These are phyloP conservation scores for Flaveria linearis DNA, from an alignment of 129 eudicot species.

Conservation along the genomic window DNA sequence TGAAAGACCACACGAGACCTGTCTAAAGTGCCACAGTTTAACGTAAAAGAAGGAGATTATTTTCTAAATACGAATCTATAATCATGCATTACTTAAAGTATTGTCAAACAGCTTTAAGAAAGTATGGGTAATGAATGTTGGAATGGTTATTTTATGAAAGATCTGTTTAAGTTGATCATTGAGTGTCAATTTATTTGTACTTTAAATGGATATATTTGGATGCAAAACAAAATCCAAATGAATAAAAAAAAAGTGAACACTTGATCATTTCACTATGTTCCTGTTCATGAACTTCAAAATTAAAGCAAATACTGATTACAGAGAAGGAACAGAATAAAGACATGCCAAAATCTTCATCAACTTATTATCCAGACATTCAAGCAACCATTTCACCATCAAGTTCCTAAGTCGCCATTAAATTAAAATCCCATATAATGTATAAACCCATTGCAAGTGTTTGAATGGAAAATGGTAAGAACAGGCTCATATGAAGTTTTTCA, in stretches of 20 bases:
- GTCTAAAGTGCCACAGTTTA: too few species aligned
- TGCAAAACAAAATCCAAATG: too few species aligned
- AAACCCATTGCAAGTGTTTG: not conserved
- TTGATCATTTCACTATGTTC: not conserved
- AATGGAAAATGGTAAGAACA: constrained; percentile 2
- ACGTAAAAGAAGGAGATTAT: too few species aligned
- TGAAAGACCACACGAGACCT: constrained; percentile 17
- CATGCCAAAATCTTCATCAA: not conserved
- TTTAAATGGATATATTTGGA: too few species aligned
- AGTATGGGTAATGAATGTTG: too few species aligned
- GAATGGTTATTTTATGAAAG: too few species aligned
- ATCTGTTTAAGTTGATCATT: too few species aligned
- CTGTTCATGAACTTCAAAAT: not conserved
- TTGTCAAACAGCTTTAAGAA: too few species aligned
- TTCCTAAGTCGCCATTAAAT: not conserved
- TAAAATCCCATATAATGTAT: constrained; percentile 9
- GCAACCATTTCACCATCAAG: not conserved
- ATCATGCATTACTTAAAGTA: not conserved
- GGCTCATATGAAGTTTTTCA: constrained; percentile 1
- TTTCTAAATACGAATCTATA: too few species aligned
- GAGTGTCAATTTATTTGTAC: too few species aligned
- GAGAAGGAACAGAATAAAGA: not conserved
- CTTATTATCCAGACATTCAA: not conserved
- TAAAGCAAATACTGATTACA: not conserved
- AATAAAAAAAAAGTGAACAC: too few species aligned